These are phyloP conservation scores for Arthromyces matolae DNA, from an alignment of 768 basidiomycete genomes.

Conservation along the genomic window DNA sequence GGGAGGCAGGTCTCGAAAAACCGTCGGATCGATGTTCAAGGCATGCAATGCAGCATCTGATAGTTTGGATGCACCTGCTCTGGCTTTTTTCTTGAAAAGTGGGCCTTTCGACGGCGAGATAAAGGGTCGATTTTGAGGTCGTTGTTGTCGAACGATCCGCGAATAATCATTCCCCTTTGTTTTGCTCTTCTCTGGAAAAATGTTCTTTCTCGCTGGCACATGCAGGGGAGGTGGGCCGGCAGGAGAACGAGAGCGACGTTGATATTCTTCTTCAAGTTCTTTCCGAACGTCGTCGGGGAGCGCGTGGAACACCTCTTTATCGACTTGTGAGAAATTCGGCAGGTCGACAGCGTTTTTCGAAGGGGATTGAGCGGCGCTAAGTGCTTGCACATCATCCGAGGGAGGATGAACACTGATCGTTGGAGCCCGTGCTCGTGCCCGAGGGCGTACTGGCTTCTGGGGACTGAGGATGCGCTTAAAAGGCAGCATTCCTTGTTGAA, in stretches of 20 bases:
- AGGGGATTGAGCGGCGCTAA: slow-evolving; percentile 7
- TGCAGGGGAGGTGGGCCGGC: slow-evolving; percentile 14
- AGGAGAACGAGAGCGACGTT: slow-evolving; percentile 50
- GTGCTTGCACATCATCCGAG: slow-evolving; percentile 10
- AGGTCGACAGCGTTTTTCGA: slow-evolving; percentile 36
- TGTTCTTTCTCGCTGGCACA: slow-evolving; percentile 19
- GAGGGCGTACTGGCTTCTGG: slow-evolving; percentile 12
- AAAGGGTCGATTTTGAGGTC: slow-evolving; percentile 45
- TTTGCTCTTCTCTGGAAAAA: slow-evolving; percentile 28
- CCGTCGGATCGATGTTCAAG: slow-evolving; percentile 70
- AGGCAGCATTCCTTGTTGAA: slow-evolving; percentile 54
- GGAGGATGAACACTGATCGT: slow-evolving; percentile 18
- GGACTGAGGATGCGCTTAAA: slow-evolving; percentile 38
- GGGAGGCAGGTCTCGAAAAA: slow-evolving; percentile 61
- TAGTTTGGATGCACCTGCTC: slow-evolving; percentile 37
- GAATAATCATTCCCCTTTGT: slow-evolving; percentile 44
- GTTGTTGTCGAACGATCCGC: slow-evolving; percentile 61
- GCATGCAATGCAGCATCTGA: slow-evolving; percentile 54
- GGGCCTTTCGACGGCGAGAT: slow-evolving; percentile 32
- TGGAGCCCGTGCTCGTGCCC: slow-evolving; percentile 5
- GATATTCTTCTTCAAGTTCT: slow-evolving; percentile 67
- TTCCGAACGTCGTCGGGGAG: slow-evolving; percentile 65
- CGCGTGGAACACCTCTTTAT: slow-evolving; percentile 64
- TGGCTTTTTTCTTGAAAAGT: slow-evolving; percentile 29
- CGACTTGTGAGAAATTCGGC: slow-evolving; percentile 75